phyloP scores from a whole-genome alignment of 2,329 filamentous ascomycete genomes.

The Neoscytalidium dimidiatum region DNA sequence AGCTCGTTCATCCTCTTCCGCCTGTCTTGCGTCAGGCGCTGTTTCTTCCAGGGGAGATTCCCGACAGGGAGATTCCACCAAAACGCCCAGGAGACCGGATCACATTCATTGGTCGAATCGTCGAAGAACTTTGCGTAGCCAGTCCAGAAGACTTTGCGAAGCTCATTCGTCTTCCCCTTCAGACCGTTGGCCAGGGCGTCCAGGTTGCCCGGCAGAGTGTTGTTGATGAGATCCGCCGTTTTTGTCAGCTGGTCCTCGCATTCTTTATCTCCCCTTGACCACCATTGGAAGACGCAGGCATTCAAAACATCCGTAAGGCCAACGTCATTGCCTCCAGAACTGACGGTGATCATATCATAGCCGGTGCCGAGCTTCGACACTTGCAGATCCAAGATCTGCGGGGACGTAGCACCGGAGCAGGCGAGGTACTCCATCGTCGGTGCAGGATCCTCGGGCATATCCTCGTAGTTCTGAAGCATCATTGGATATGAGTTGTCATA shows the following conservation, averaged over 20 bases:
- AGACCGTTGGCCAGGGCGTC: background rate
- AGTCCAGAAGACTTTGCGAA: constrained; percentile 23
- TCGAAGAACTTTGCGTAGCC: constrained; percentile 36
- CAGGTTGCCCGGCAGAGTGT: background rate
- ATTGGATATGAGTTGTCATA: constrained; percentile 32
- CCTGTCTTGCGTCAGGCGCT: constrained; percentile 26
- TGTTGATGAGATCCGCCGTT: background rate
- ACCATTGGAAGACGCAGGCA: constrained; percentile 35
- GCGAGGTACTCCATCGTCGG: constrained; percentile 31
- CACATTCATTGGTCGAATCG: constrained; percentile 27
- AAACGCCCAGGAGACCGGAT: constrained; percentile 31
- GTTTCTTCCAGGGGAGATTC: background rate
- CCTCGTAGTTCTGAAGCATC: constrained; percentile 25
- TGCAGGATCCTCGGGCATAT: constrained; percentile 21
- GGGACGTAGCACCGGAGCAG: constrained; percentile 32
- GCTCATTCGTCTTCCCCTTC: constrained; percentile 21
- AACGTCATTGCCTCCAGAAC: constrained; percentile 36
- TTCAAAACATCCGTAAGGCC: constrained; percentile 31
- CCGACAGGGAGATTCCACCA: constrained; percentile 21
- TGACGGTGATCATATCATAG: constrained; percentile 33
- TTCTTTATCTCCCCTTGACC: constrained; percentile 16
- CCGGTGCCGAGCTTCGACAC: constrained; percentile 24
- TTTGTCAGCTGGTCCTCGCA: constrained; percentile 17
- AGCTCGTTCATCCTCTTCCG: constrained; percentile 31
- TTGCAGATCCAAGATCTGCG: constrained; percentile 30